Evolutionary conservation across 2,329 filamentous ascomycete species (phyloP), one percentile per base, ranked within the genome.

Genomic region (Pseudocercospora vitis): DNA sequence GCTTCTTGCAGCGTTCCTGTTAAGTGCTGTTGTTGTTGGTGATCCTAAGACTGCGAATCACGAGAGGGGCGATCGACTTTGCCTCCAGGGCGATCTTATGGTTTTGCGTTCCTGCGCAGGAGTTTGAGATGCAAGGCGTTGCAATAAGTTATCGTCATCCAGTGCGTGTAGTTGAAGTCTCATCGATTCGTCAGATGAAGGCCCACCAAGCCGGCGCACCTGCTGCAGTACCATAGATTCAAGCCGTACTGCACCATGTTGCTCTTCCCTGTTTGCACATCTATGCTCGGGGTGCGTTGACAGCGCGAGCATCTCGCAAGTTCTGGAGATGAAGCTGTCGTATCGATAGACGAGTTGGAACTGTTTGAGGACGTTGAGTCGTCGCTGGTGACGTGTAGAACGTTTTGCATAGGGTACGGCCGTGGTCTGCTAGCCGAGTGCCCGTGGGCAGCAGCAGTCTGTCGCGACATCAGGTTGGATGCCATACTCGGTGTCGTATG

Each of bases 221-320:
- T 61, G 12, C 52, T 63, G 63, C 70, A 72, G 61, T 72, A 72
- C 62, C 67, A 72, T 28, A 65, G 62, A 39, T 72, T 72, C 14
- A 71, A 59, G 7, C 70, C 70, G 39, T 71, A 72, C 9, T 61
- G 59, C 12, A 71, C 54, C 70, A 72, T 72, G 59, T 70, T 71
- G 48, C 59, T 63, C 42, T 66, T 64, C n/a, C 68, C 67, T 4
- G 67, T 68, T 42, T 61, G 50, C 18, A 66, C 44, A 46, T 71
- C 67, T 39, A 69, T 44, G 60, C 67, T 70, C 14, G 63, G 59
- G 7, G 67, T 66, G 21, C 70, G 63, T 47, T 70, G 68, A 52
- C 70, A 72, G 46, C 70, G 55, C 14, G 70, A 72, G 50, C 70
- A 72, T 35, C 70, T 59, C 4, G 68, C 69, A 7, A 62, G 44